Evolutionary conservation across 768 basidiomycete genomes (phyloP).

Genomic region (Sporobolomyces roseus): DNA sequence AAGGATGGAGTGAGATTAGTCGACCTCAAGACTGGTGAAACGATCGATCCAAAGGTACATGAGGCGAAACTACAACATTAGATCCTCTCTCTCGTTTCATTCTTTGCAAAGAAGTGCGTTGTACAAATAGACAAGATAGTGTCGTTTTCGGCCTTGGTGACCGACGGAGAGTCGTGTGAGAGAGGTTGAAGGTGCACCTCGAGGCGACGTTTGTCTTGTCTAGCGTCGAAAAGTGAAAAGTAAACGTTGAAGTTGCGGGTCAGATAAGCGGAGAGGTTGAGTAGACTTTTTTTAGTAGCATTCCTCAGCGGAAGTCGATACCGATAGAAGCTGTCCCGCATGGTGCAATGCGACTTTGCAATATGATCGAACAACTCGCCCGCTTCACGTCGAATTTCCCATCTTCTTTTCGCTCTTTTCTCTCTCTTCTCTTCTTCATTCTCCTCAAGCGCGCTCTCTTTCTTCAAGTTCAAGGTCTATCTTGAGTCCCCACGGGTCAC

Average conservation of each 20-base stretch:
- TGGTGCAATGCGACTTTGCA: no score
- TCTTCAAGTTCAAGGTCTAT: background rate
- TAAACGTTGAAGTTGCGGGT: background rate
- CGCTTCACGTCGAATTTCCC: no score
- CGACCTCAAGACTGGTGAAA: constrained; percentile 32
- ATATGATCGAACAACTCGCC: no score
- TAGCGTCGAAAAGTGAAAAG: background rate
- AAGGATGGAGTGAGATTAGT: constrained; percentile 38
- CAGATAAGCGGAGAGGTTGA: background rate
- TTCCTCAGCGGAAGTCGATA: background rate
- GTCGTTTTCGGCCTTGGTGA: no score
- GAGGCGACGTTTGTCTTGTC: background rate
- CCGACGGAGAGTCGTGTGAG: no score
- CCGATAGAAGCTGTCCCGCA: no score
- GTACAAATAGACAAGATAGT: no score
- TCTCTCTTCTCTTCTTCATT: background rate
- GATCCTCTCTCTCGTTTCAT: background rate
- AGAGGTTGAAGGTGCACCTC: background rate
- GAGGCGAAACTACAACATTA: constrained; percentile 13
- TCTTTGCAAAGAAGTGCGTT: background rate
- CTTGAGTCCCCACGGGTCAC: no score
- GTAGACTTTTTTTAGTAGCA: background rate
- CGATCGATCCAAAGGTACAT: constrained; percentile 7
- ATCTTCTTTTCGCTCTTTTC: background rate
- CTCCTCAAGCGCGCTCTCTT: background rate